Evolutionary conservation across 192 early-diverging fungal genomes (phyloP), one percentile per base, ranked within the genome.

Genomic region (Funneliformis mosseae): DNA sequence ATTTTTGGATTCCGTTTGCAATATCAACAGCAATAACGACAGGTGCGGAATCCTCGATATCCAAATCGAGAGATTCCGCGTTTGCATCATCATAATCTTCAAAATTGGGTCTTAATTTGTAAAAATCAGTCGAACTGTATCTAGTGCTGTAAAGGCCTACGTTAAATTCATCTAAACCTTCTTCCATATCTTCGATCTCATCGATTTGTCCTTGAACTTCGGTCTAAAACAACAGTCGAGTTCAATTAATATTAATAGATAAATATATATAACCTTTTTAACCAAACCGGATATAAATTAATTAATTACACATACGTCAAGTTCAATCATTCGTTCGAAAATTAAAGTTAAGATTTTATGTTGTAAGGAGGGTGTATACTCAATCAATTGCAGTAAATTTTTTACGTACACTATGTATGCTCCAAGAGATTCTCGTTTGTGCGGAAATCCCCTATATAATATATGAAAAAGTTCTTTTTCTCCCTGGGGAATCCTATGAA

Each of bases 161-260:
- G 11, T 77, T 39, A 79, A 48, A 70, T n/a, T 45, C 8, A 55
- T 39, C 81, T 18, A 87, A 78, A 64, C 84, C 81, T 8, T 83
- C 77, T 43, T 91, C 89, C 21, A 82, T 86, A 71, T 95, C 92
- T 25, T 93, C 92, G 33, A 94, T 80, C 18, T 98, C 96, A 41
- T 97, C 96, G 42, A 97, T 76, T 70, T 95, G 96, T 3, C 93
- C 89, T 80, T 98, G 97, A 74, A 98, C 95, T 78, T 96, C 96
- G 16, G 93, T 88, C 93, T 94, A 74, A 25, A 43, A 64, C 50
- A 46, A 66, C 42, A 76, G 28, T 61, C 11, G 14, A 63, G 71
- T 70, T 23, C 75, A 46, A 18, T 41, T 43, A 45, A 42, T 43
- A 27, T 14, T 46, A 23, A 33, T 42, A 7, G 16, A 66, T 41